Base-by-base conservation (phyloP, 306 rosid genomes). In the Begonia loranthoides region DNA sequence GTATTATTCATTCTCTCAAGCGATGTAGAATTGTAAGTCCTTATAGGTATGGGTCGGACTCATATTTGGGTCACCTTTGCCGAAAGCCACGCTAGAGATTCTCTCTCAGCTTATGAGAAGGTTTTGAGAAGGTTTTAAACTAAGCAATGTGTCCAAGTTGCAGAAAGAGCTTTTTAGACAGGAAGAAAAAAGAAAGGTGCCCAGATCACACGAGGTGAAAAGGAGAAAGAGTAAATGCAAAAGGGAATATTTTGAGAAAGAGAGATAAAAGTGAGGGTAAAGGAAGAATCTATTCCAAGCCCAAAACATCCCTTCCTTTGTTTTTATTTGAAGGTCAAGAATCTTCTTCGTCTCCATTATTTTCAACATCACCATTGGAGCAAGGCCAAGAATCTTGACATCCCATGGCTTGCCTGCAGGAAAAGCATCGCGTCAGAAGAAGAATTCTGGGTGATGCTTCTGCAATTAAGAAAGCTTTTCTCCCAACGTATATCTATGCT, bases 271-370 rank as follows among this genome's bases (percentile, higher is more conserved):
- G 81, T 74, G 51, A 12, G 59, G 56, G 62, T 59, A 72, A 76
- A 73, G 87, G 56, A 82, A 82, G 95, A 85, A 86, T 85, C 58
- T 68, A 70, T 90, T 74, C 87, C 50, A 66, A 72, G n/a, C 73
- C 59, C 43, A 62, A 62, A 67, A 58, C 70, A 76, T 22, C 53
- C 43, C 24, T 9, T 16, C 15, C 45, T 33, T 49, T 45, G 51
- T 58, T 52, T 50, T n/a, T 45, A 43, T 50, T 16, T 60, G 22
- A 51, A 53, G 53, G 44, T 41, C 34, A 51, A 43, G 65, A 60
- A 60, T 60, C 58, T 50, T 50, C 64, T 59, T 24, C 55, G 46
- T 36, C 43, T 52, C 10, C 12, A 50, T 50, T 33, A 38, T 22
- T 38, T 39, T 60, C 51, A 48, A 46, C 52, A 51, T 54, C 86